phyloP scores from a whole-genome alignment of 257 asterid species.

The Fraxinus anomala region DNA sequence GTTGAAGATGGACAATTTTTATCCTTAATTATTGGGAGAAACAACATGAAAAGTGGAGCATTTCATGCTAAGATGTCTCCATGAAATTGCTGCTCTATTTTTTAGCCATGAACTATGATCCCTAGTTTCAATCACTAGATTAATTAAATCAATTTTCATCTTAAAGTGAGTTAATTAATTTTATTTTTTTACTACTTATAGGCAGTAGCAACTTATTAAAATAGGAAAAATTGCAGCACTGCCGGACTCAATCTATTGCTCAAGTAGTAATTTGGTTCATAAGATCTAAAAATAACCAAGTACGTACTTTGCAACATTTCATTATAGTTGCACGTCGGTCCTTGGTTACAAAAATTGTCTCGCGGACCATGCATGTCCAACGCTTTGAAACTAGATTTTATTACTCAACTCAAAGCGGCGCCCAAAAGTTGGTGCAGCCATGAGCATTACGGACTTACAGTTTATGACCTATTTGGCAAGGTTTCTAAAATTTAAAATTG shows the following conservation, averaged over 20 bases:
- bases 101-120: conserved; percentile 30
- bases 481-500: too few species aligned
- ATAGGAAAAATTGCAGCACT: neutral
- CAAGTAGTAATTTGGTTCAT: neutral
- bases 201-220: too few species aligned
- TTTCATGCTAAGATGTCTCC: conserved; percentile 54
- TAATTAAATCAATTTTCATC: neutral
- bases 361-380: neutral
- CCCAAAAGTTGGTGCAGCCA: too few species aligned
- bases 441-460: too few species aligned
- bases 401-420: too few species aligned
- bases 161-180: neutral
- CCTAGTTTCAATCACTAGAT: neutral
- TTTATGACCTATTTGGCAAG: too few species aligned
- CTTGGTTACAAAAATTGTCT: too few species aligned
- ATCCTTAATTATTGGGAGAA: conserved; percentile 34
- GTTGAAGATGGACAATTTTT: conserved; percentile 17
- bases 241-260: neutral
- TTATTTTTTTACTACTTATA: too few species aligned
- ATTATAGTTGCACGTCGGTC: neutral
- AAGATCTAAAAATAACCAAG: neutral
- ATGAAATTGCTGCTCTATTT: conserved; percentile 31
- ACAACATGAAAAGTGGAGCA: conserved; percentile 64
- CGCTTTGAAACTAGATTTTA: neutral
- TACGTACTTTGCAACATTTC: neutral